Conservation (phyloP, 768 basidiomycete species). For the Boletus pseudopeckii region DNA sequence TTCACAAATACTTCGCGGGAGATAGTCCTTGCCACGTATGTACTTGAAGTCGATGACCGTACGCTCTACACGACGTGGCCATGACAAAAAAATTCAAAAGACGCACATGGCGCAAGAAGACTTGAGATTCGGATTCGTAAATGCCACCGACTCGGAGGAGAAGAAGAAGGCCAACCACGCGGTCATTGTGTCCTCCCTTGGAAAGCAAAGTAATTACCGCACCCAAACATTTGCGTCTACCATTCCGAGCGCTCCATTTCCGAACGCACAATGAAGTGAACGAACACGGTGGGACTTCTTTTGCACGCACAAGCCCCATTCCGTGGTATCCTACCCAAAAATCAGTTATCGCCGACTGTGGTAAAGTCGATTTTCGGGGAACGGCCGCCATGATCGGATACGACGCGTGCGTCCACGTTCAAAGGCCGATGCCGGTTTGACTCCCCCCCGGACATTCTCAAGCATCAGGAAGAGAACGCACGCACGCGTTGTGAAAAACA, state of each 20-base stretch:
- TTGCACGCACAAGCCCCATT: slow-evolving; percentile 4
- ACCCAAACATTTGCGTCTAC: not conserved
- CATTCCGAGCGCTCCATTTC: slow-evolving; percentile 1
- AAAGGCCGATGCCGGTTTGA: too few species aligned
- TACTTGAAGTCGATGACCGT: not conserved
- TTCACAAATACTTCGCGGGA: not conserved
- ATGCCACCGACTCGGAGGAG: not conserved
- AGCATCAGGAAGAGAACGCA: not conserved
- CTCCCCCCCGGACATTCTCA: too few species aligned
- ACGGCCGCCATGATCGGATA: not conserved
- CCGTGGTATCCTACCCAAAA: not conserved
- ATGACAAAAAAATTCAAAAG: too few species aligned
- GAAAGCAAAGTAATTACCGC: slow-evolving; percentile 11
- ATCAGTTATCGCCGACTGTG: not conserved
- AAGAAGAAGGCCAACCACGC: not conserved
- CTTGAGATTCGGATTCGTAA: too few species aligned
- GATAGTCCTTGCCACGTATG: too few species aligned
- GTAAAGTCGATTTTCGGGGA: not conserved
- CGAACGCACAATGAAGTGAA: not conserved
- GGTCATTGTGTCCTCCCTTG: not conserved
- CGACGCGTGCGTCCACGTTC: not conserved
- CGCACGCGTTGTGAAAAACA: too few species aligned
- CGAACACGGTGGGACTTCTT: not conserved
- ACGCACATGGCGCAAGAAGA: not conserved
- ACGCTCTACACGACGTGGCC: too few species aligned